phyloP scores from a whole-genome alignment of 805 yeast species.

The Sugiyamaella lignohabitans region DNA sequence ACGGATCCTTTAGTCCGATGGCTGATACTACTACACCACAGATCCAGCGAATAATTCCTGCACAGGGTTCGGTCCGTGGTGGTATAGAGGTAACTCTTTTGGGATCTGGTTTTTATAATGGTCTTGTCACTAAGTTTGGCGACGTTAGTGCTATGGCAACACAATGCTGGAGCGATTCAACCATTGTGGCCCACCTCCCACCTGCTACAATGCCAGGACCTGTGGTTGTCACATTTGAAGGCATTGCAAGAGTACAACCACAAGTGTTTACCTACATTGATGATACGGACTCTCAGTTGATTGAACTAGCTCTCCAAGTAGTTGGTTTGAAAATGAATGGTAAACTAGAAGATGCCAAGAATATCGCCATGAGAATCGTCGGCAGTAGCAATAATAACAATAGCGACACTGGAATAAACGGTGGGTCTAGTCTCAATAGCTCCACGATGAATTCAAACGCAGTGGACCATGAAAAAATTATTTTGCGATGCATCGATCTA shows the following conservation, averaged over 20 bases:
- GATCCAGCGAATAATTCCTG: slow-evolving; percentile 85
- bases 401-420: slow-evolving; percentile 2
- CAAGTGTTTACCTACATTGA: slow-evolving; percentile 86
- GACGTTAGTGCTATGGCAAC: slow-evolving; percentile 49
- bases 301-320: slow-evolving; percentile 91
- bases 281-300: slow-evolving; percentile 90
- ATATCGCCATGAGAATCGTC: slow-evolving; percentile 86
- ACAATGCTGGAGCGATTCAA: slow-evolving; percentile 94
- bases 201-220: slow-evolving; percentile 89
- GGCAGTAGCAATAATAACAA: slow-evolving; percentile 38
- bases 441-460: slow-evolving; percentile 38
- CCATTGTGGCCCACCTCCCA: slow-evolving; percentile 90
- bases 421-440: background rate
- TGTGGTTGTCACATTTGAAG: slow-evolving; percentile 78
- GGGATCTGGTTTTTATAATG: slow-evolving; percentile 81
- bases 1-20: slow-evolving; percentile 5
- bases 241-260: slow-evolving; percentile 37
- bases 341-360: slow-evolving; percentile 86
- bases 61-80: slow-evolving; percentile 93
- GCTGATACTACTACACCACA: slow-evolving; percentile 36
- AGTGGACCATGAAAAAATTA: slow-evolving; percentile 46
- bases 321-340: slow-evolving; percentile 98
- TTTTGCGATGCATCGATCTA: slow-evolving; percentile 19
- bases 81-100: slow-evolving; percentile 91
- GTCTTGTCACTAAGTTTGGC: slow-evolving; percentile 81